Evolutionary conservation across 2,329 filamentous ascomycete species (phyloP).

Genomic region (Acrocalymma vagum): DNA sequence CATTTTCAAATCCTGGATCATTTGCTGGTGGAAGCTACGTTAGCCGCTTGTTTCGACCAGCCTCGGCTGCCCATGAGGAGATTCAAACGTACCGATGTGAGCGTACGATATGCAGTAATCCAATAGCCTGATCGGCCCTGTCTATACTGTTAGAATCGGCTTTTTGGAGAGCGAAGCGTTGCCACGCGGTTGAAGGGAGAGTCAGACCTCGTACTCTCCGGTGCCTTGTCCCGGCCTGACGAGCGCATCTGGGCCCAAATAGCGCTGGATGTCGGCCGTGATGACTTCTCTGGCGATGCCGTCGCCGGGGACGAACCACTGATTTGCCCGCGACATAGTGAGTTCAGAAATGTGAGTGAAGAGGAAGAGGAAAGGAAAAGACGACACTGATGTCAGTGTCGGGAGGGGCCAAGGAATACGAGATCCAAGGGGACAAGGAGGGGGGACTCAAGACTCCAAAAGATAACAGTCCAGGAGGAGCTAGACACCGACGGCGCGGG

Average conservation of each 20-base stretch:
- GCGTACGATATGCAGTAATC: slow-evolving; percentile 60
- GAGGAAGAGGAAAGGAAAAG: slow-evolving; percentile 38
- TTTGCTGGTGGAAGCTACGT: slow-evolving; percentile 46
- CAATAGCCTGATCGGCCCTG: slow-evolving; percentile 58
- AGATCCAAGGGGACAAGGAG: slow-evolving; percentile 38
- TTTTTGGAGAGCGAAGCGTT: slow-evolving; percentile 7
- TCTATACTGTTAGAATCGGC: slow-evolving; percentile 23
- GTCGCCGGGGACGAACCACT: slow-evolving; percentile 60
- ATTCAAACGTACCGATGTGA: slow-evolving; percentile 54
- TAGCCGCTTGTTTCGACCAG: slow-evolving; percentile 20
- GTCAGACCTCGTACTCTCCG: slow-evolving; percentile 55
- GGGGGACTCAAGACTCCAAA: slow-evolving; percentile 40
- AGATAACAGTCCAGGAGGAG: slow-evolving; percentile 32
- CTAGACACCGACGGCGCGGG: slow-evolving; percentile 29
- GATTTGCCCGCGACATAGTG: slow-evolving; percentile 48
- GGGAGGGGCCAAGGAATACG: slow-evolving; percentile 42
- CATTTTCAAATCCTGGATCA: slow-evolving; percentile 59
- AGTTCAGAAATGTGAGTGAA: slow-evolving; percentile 23
- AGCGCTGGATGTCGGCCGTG: slow-evolving; percentile 61
- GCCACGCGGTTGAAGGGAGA: slow-evolving; percentile 14
- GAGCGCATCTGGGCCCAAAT: slow-evolving; percentile 60
- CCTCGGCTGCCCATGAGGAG: no score
- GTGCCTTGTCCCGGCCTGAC: slow-evolving; percentile 57
- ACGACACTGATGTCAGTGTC: slow-evolving; percentile 47
- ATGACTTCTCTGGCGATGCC: slow-evolving; percentile 62